Percentiles rank a stretch among this genome's conserved stretches.
Conservation (phyloP, 495 filamentous ascomycete species). For the Tuber magnatum region DNA sequence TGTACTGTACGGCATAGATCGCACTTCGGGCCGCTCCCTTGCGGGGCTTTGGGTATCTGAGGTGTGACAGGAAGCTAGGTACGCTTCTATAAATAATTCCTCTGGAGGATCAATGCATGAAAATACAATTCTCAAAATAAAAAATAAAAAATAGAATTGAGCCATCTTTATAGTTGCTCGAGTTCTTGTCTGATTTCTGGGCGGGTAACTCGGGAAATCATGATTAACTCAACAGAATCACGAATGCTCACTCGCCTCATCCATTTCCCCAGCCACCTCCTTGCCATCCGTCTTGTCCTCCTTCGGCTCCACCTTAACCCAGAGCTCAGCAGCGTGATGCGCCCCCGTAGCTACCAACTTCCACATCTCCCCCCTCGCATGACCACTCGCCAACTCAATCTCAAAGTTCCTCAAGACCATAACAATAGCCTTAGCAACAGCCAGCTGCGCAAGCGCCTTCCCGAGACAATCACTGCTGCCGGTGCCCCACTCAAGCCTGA, state of each 20-base stretch:
- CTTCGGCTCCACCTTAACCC: neutral
- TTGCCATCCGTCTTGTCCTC: neutral
- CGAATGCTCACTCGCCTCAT: neutral
- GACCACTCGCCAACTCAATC: neutral
- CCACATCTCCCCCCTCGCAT: neutral
- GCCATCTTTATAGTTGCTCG: neutral
- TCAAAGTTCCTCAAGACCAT: neutral
- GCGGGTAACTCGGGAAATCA: too few species aligned
- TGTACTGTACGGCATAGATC: neutral
- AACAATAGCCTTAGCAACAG: neutral
- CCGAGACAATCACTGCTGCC: constrained; percentile 23
- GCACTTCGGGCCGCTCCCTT: neutral
- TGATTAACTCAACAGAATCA: neutral
- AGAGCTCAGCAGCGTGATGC: neutral
- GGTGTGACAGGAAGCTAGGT: neutral
- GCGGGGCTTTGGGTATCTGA: neutral
- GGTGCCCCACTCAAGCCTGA: constrained; percentile 45
- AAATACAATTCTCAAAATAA: neutral
- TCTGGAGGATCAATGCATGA: neutral
- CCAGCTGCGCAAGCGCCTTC: constrained; percentile 19
- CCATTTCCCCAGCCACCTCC: neutral
- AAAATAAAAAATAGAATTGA: too few species aligned
- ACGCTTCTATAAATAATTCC: neutral
- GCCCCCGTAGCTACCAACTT: neutral
- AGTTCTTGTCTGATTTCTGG: neutral